Percentiles rank a stretch among this genome's conserved stretches.
Evolutionary conservation across 2,329 filamentous ascomycete genomes (phyloP).

Genomic region (Talaromyces marneffei): DNA sequence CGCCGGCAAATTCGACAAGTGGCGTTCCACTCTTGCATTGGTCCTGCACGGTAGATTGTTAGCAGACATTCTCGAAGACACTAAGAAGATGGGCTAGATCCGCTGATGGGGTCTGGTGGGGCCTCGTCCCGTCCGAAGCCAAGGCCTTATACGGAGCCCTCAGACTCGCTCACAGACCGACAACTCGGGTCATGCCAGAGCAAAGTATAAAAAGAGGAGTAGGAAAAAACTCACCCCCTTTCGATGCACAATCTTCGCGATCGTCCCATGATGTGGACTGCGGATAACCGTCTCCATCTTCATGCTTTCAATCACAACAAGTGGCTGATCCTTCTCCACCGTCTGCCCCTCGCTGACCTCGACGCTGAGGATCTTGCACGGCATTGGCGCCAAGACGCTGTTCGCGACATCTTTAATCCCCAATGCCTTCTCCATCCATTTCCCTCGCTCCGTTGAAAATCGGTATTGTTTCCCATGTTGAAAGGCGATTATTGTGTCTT

Average conservation of each 20-base stretch:
- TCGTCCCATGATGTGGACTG: constrained; percentile 64
- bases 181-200: background rate
- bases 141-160: background rate
- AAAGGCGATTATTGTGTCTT: constrained; percentile 64
- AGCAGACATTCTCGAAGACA: constrained; percentile 15
- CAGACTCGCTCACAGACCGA: background rate
- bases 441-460: constrained; percentile 53
- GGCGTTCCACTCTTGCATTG: constrained; percentile 73
- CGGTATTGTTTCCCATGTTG: constrained; percentile 58
- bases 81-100: constrained; percentile 12
- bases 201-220: constrained; percentile 8
- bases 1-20: constrained; percentile 65
- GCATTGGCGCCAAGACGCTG: constrained; percentile 89
- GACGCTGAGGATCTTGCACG: constrained; percentile 89
- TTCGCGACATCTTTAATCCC: constrained; percentile 74
- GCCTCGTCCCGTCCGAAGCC: background rate
- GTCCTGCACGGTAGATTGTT: constrained; percentile 46
- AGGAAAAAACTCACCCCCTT: constrained; percentile 56
- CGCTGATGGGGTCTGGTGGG: background rate
- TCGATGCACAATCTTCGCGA: constrained; percentile 68
- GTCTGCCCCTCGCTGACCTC: constrained; percentile 75
- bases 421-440: constrained; percentile 82
- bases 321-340: constrained; percentile 77
- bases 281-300: constrained; percentile 85
- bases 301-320: constrained; percentile 90